A percentile compares a stretch with the other conserved stretches of the same genome.
Conservation (phyloP, 352 stramenopile species). For the Thraustochytrium striatum region DNA sequence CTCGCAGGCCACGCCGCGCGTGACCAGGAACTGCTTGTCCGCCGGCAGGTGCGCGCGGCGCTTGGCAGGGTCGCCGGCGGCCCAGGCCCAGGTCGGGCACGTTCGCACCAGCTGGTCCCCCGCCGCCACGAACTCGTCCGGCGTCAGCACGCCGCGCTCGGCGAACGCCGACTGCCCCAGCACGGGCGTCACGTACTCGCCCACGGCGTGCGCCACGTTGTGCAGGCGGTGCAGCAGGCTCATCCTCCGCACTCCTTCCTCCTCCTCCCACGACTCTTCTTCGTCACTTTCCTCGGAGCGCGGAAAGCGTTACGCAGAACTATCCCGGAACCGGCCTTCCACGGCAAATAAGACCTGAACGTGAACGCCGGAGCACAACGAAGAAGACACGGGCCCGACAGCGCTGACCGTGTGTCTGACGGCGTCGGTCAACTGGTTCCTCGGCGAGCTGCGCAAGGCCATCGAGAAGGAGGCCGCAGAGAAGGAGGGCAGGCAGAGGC, state of each 20-base stretch:
- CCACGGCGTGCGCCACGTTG: constrained; percentile 42
- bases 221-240: constrained; percentile 47
- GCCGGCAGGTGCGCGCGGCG: constrained; percentile 70
- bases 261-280: too few relatives aligned
- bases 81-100: constrained; percentile 91
- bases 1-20: constrained; percentile 59
- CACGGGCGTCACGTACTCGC: constrained; percentile 72
- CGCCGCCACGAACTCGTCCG: constrained; percentile 90
- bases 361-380: too few relatives aligned
- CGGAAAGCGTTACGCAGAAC: too few relatives aligned
- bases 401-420: constrained; percentile 16
- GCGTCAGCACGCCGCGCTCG: constrained; percentile 87
- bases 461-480: constrained; percentile 9
- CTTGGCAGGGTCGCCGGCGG: constrained; percentile 53
- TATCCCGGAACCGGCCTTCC: too few relatives aligned
- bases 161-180: constrained; percentile 87
- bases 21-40: constrained; percentile 81
- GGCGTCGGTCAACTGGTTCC: constrained; percentile 22
- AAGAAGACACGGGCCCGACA: too few relatives aligned
- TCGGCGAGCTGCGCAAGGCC: constrained; percentile 1
- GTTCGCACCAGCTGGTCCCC: constrained; percentile 92
- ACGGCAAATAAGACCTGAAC: too few relatives aligned
- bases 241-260: constrained; percentile 9
- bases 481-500: too few relatives aligned
- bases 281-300: too few relatives aligned